Evolutionary conservation across 176 grass and related monocot species (phyloP), one percentile per base, ranked within the genome.

Genomic region (Alopecurus myosuroides): DNA sequence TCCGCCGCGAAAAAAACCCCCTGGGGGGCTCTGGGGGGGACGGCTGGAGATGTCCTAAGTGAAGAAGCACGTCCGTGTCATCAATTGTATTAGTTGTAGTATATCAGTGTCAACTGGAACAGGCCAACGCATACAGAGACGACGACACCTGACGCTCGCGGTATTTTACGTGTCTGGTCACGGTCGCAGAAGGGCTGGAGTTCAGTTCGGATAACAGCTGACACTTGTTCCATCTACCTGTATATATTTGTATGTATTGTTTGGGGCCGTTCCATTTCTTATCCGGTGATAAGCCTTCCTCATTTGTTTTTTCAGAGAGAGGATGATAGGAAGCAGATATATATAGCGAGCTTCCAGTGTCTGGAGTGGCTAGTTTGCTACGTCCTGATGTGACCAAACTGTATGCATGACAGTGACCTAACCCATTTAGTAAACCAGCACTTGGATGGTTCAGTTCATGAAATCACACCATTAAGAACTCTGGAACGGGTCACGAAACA

Each of bases 311-410:
- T 50, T 62, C 28, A 44, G 23, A 46, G 1, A 72, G 40, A 45
- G n/a, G 69, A 45, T 6, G 53, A 23, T 30, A 62, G 58, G 3
- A 15, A 62, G 11, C 26, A 53, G 3, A 15, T 49, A 56, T 66
- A 35, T 18, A 66, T 0, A 66, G 2, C 34, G 25, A 80, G 58
- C 58, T 33, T 48, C 39, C 2, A 46, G 28, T 48, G 57, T 63
- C 13, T 28, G 37, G 37, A 45, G 3, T 71, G 23, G 33, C 17
- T 82, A 56, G 1, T 57, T 36, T 64, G 25, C 7, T 3, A 35
- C 29, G 40, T 71, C 57, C 30, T 86, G 66, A 49, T 86, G 65
- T 86, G 84, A 74, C 22, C 66, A 80, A 78, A 39, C 84, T 73
- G 72, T 57, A 9, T 77, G 26, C 19, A 41, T 78, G 46, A 45